These are phyloP conservation scores for Suillus subluteus DNA, from an alignment of 768 basidiomycete genomes.

Conservation along the genomic window DNA sequence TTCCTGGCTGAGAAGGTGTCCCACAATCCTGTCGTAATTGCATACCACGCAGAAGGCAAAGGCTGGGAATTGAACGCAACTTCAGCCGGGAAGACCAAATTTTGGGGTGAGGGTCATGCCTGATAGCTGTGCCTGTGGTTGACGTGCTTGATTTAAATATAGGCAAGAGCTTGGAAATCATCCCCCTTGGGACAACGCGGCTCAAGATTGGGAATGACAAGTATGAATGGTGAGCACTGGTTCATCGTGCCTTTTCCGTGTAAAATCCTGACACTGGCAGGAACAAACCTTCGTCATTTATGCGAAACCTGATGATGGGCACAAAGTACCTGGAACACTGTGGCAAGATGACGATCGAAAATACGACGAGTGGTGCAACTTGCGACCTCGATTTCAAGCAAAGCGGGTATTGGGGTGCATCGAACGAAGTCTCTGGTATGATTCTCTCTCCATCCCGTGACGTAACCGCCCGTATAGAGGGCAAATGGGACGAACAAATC, in stretches of 20 bases:
- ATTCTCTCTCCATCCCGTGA: constrained; percentile 59
- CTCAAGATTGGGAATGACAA: constrained; percentile 67
- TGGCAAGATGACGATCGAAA: constrained; percentile 78
- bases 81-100: constrained; percentile 84
- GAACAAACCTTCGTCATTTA: constrained; percentile 87
- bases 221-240: constrained; percentile 65
- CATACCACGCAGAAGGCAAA: constrained; percentile 81
- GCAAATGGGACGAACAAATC: constrained; percentile 88
- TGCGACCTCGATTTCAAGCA: constrained; percentile 88
- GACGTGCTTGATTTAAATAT: constrained; percentile 19
- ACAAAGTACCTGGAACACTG: constrained; percentile 89
- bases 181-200: constrained; percentile 73
- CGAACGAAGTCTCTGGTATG: constrained; percentile 70
- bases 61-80: constrained; percentile 79
- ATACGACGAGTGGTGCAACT: constrained; percentile 52
- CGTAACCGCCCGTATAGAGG: constrained; percentile 68
- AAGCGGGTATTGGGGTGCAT: constrained; percentile 80
- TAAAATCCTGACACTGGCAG: constrained; percentile 39
- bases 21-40: constrained; percentile 83
- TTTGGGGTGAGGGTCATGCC: constrained; percentile 70
- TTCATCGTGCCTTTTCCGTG: constrained; percentile 8
- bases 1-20: constrained; percentile 89
- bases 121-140: constrained; percentile 14
- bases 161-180: constrained; percentile 92
- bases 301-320: constrained; percentile 88